These are phyloP conservation scores for Marchantia paleacea DNA, from an alignment of 225 moss, liverwort and hornwort genomes.

Conservation along the genomic window DNA sequence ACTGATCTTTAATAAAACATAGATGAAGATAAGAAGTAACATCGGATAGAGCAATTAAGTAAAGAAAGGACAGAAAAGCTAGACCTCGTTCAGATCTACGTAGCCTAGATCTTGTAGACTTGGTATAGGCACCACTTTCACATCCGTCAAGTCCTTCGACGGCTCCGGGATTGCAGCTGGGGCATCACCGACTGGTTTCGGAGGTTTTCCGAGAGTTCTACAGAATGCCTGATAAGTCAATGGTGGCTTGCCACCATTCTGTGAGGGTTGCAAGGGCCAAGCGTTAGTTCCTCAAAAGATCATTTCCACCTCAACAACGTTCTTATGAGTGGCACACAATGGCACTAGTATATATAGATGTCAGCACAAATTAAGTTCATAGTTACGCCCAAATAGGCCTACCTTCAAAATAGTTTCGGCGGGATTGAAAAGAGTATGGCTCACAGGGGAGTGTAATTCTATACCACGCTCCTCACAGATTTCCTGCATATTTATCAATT, in stretches of 20 bases:
- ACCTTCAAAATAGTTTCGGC: conserved; percentile 55
- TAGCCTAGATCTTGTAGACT: conserved; percentile 86
- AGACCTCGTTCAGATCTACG: conserved; percentile 63
- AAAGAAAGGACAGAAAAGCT: neutral
- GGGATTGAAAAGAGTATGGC: conserved; percentile 85
- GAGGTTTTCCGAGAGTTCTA: conserved; percentile 67
- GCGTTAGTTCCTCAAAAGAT: neutral
- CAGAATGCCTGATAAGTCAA: conserved; percentile 70
- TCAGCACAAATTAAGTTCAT: neutral
- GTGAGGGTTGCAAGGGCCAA: neutral
- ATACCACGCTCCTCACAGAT: conserved; percentile 49
- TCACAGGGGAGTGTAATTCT: conserved; percentile 67
- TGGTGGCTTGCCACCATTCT: conserved; percentile 83
- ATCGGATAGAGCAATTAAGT: neutral
- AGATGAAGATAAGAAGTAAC: neutral
- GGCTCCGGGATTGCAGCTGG: conserved; percentile 56
- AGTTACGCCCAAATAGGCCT: neutral
- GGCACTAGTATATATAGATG: neutral
- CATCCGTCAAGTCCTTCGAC: conserved; percentile 53
- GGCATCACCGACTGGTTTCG: conserved; percentile 54
- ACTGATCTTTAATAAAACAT: neutral
- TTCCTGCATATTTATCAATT: conserved; percentile 46
- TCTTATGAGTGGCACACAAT: neutral
- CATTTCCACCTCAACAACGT: neutral
- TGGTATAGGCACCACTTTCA: conserved; percentile 63